phyloP scores from a whole-genome alignment of 2,329 filamentous ascomycete genomes.

The Aspergillus sclerotialis region DNA sequence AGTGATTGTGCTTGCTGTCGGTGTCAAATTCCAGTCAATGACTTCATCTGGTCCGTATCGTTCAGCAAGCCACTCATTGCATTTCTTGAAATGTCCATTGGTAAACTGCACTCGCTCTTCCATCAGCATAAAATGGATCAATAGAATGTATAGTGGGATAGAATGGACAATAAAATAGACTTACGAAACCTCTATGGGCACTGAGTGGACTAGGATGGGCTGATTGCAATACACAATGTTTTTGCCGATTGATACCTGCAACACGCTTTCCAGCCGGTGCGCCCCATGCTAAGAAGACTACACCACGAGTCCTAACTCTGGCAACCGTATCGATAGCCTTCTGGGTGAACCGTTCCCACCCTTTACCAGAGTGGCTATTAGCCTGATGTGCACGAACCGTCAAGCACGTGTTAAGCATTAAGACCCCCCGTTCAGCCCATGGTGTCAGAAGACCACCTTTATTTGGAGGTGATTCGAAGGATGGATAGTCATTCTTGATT shows the following conservation, averaged over 20 bases:
- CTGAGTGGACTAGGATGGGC: slow-evolving; percentile 93
- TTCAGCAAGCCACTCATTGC: slow-evolving; percentile 61
- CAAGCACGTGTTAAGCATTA: slow-evolving; percentile 90
- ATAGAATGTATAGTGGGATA: neutral
- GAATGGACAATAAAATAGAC: slow-evolving; percentile 18
- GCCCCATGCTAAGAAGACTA: slow-evolving; percentile 95
- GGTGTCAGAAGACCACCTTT: slow-evolving; percentile 77
- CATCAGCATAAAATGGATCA: neutral
- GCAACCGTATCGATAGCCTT: slow-evolving; percentile 83
- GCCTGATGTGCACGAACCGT: slow-evolving; percentile 87
- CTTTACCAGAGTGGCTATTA: slow-evolving; percentile 75
- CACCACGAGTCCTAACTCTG: slow-evolving; percentile 66
- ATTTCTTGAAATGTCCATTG: slow-evolving; percentile 42
- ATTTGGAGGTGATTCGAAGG: slow-evolving; percentile 67
- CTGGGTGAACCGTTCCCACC: slow-evolving; percentile 92
- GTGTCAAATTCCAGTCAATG: slow-evolving; percentile 74
- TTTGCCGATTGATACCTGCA: slow-evolving; percentile 60
- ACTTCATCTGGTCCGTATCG: slow-evolving; percentile 72
- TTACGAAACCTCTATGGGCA: slow-evolving; percentile 68
- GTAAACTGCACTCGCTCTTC: slow-evolving; percentile 25
- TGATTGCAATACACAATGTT: slow-evolving; percentile 75
- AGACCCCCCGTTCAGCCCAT: slow-evolving; percentile 88
- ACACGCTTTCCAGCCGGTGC: slow-evolving; percentile 75
- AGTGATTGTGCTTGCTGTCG: slow-evolving; percentile 12
- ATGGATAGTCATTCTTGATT: slow-evolving; percentile 80